phyloP scores from a whole-genome alignment of 2,329 filamentous ascomycete species.

The Didymosphaeria variabile region DNA sequence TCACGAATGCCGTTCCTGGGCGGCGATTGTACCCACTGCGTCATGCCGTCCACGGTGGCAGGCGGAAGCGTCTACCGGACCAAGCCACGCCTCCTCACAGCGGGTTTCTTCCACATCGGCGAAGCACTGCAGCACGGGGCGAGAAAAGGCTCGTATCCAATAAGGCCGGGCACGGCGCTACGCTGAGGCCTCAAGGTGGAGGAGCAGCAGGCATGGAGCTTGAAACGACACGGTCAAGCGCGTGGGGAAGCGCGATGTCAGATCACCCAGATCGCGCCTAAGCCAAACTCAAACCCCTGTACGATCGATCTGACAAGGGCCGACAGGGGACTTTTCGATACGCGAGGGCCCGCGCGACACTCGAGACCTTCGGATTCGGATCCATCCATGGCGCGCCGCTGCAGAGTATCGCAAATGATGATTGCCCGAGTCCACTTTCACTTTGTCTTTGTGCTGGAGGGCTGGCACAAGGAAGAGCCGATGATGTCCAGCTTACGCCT shows the following conservation, averaged over 20 bases:
- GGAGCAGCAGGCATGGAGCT: slow-evolving; percentile 5
- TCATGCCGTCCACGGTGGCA: background rate
- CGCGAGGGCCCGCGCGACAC: slow-evolving; percentile 10
- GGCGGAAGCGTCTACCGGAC: background rate
- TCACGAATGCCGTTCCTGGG: background rate
- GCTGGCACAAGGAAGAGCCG: background rate
- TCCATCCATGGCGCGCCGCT: too few species aligned
- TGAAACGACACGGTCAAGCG: background rate
- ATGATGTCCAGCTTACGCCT: background rate
- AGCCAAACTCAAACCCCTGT: background rate
- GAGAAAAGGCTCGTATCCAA: background rate
- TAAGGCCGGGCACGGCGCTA: background rate
- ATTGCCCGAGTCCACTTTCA: background rate
- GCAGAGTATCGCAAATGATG: background rate
- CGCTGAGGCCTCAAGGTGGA: background rate
- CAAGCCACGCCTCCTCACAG: background rate
- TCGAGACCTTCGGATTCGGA: slow-evolving; percentile 3
- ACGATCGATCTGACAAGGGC: background rate
- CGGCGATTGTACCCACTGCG: background rate
- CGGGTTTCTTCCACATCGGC: background rate
- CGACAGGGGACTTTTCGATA: slow-evolving; percentile 14
- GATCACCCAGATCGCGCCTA: slow-evolving; percentile 14
- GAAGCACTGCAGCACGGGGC: background rate
- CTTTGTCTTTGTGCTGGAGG: background rate
- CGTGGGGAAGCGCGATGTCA: slow-evolving; percentile 8